Conservation (phyloP, 495 filamentous ascomycete genomes). For the Podospora anserina region DNA sequence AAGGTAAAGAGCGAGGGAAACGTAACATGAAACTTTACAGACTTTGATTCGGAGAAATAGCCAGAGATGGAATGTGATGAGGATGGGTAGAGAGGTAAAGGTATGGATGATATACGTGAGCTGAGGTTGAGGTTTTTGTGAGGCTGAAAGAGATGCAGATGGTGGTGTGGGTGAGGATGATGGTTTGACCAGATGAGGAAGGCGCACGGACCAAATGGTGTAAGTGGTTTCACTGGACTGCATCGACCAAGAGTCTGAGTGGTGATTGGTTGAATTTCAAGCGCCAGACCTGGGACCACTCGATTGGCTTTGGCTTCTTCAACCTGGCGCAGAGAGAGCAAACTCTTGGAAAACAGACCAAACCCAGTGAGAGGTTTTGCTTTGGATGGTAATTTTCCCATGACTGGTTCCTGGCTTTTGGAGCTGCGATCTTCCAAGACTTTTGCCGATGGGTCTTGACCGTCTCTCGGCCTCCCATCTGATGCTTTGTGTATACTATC, state of each 20-base stretch:
- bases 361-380: not conserved
- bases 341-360: not conserved
- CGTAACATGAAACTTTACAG: not conserved
- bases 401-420: not conserved
- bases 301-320: conserved; percentile 17
- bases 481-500: not conserved
- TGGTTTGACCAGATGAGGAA: not conserved
- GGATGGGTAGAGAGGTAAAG: not conserved
- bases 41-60: not conserved
- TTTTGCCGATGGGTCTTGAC: not conserved
- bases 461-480: not conserved
- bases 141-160: not conserved
- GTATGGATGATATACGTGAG: not conserved
- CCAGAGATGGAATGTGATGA: not conserved
- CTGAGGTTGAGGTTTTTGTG: not conserved
- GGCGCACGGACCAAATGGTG: not conserved
- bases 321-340: conserved; percentile 10
- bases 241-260: not conserved
- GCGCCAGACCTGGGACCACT: not conserved
- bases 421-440: not conserved
- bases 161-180: not conserved
- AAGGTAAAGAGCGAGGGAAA: not conserved
- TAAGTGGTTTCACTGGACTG: not conserved
- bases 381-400: not conserved
- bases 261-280: not conserved